Evolutionary conservation across 2,329 filamentous ascomycete genomes (phyloP), one percentile per base, ranked within the genome.

Genomic region (Neofusicoccum ribis): DNA sequence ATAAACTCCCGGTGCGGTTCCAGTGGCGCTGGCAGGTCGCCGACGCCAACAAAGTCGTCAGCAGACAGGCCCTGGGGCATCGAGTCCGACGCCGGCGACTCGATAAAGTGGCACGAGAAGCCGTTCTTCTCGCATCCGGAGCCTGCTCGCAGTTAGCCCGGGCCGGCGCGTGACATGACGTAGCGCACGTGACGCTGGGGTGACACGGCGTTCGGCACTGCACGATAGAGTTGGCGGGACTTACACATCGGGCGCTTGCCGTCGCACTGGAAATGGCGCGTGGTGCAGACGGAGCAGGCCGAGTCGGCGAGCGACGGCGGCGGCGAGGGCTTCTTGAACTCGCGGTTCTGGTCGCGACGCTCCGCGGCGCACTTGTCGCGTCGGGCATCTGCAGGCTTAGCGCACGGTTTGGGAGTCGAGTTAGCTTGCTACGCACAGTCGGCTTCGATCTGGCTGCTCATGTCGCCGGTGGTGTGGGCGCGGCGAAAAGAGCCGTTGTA

Each of bases 241-340:
- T 8, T 47, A 64, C 61, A 64, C 41, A 46, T 50, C 49, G 61
- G 61, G 20, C 51, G 50, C 49, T 56, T 46, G 51, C 50, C 61
- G 41, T 64, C 61, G 61, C 61, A 64, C 50, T 54, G 50, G 39
- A 23, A 36, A 12, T 56, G 61, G 41, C 51, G 50, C n/a, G 50
- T 64, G 49, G 61, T 54, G 61, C 61, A 64, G 12, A 64, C 41
- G 4, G 61, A 64, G 43, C 61, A 64, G 34, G 61, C 61, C 50
- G 61, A 64, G 61, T 64, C 61, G 51, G 61, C 61, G 14, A 64
- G 49, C 50, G 61, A 64, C 14, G 61, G 49, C 14, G 61, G 61
- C 61, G 61, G 61, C 39, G 61, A 64, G 37, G 61, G 61, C 50
- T 60, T 60, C 31, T n/a, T 31, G 27, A 31, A 17, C 43, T 17